Evolutionary conservation across 2,329 filamentous ascomycete species (phyloP).

Genomic region (Lasiodiplodia sp.): DNA sequence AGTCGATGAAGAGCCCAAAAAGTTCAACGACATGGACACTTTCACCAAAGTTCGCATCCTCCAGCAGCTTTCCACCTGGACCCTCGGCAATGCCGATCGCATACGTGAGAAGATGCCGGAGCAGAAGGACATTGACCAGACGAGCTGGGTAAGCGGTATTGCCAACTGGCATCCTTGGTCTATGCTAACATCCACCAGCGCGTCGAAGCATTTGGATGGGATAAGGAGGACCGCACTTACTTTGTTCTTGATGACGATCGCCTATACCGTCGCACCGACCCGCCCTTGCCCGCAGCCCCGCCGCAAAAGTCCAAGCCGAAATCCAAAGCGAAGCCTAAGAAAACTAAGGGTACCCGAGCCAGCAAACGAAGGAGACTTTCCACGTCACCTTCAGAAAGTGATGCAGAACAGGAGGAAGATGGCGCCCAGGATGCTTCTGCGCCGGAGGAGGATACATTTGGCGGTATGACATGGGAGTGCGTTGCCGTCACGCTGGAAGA

Average conservation of each 20-base stretch:
- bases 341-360: constrained; percentile 65
- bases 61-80: constrained; percentile 89
- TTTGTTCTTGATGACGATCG: constrained; percentile 94
- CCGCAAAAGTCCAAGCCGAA: constrained; percentile 65
- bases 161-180: background rate
- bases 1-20: constrained; percentile 72
- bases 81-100: constrained; percentile 84
- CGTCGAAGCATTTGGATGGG: constrained; percentile 88
- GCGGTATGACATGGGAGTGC: constrained; percentile 88
- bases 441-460: constrained; percentile 69
- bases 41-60: constrained; percentile 83
- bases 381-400: constrained; percentile 51
- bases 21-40: constrained; percentile 82
- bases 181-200: constrained; percentile 47
- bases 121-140: constrained; percentile 80
- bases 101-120: constrained; percentile 87
- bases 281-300: constrained; percentile 65
- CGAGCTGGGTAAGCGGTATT: constrained; percentile 74
- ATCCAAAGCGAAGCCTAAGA: constrained; percentile 68
- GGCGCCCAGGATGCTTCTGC: constrained; percentile 40
- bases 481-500: constrained; percentile 83
- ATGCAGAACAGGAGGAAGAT: constrained; percentile 48
- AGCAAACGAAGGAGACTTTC: constrained; percentile 75
- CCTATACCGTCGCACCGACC: constrained; percentile 86
- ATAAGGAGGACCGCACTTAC: constrained; percentile 84